Base-by-base conservation (phyloP, 1,284 basidiomycete genomes). In the Neonothopanus nambi region DNA sequence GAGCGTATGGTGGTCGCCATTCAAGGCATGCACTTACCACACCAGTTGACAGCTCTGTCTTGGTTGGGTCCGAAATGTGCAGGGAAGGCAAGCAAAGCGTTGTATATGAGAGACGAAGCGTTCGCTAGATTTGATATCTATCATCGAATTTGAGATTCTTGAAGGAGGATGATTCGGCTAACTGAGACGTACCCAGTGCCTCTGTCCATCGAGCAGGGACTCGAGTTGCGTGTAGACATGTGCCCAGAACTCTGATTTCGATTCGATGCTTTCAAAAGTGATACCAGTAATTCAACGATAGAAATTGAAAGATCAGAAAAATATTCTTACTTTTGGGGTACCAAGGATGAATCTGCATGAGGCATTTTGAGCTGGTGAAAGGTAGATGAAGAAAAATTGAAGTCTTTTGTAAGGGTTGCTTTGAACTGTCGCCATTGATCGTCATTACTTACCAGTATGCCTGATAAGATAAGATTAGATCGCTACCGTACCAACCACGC, bases 71-170 rank as follows among this genome's bases (percentile, higher is more conserved):
- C 91, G 65, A 93, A 94, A 61, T 84, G 71, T 26, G 77, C 65
- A 17, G 77, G 73, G 57, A 87, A 91, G 3, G 81, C 84, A 40
- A 82, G 76, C 43, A 93, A 79, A 12, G 90, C 79, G 65, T 86
- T 84, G 72, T 85, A 95, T 44, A 95, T 79, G 45, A 94, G 69
- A 15, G 91, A 85, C 36, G 91, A 82, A 0, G 89, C 79, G 67
- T 94, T 95, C 41, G 92, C 82, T 24, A 94, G 79, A 67, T 93
- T 94, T n/a, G 91, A 84, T 23, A 94, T 78, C 91, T 93, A 57
- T 17, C 42, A 41, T 40, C 18, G 17, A 23, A 3, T 5, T 33
- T 33, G 13, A 33, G 30, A 11, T 9, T 33, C 30, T 11, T 20
- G 41, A 48, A 40, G 28, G 23, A 51, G 24, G 30, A 50, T 41